Evolutionary conservation across 495 filamentous ascomycete species (phyloP), one percentile per base, ranked within the genome.

Genomic region (Talaromyces nanjingensis): DNA sequence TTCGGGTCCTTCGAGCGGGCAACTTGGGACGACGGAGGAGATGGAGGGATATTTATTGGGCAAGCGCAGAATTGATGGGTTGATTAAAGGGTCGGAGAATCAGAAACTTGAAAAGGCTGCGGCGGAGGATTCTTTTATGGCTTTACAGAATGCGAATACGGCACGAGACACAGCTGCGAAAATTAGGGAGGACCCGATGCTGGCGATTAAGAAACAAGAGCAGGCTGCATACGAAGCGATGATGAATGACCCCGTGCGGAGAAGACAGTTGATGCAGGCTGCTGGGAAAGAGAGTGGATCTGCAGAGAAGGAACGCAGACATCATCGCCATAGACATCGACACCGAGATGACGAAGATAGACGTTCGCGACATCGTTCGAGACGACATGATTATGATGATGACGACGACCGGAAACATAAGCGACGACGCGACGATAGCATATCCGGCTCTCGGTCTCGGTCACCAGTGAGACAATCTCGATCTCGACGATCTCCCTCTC

Each of bases 31-130:
- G 63, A 89, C 88, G 0, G 93, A 96, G 72, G 96, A 98, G 74
- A 92, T 89, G 83, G 94, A 98, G 68, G 91, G 90, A 7, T 98
- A 96, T 71, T 75, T 98, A 6, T 81, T 98, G 16, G 94, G 94
- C 12, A 98, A 97, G 77, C 80, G 94, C 55, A 83, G 94, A 9
- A 91, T 98, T 69, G 93, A 97, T 77, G 76, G 77, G 3, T 74
- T 98, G n/a, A 83, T 96, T 62, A 94, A 92, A 74, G 90, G 90
- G 47, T 86, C 88, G 42, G 90, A 93, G 53, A 83, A 84, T 63
- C 87, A 93, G 76, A 89, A 87, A 66, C 75, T 97, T 64, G 86
- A 88, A 73, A 97, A 96, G 77, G 81, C 85, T n/a, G 83, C 89
- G n/a, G 83, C 84, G 29, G 76, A 87, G 61, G 83, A 87, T 27